phyloP scores from a whole-genome alignment of 176 grass and related monocot genomes.

The Avena eriantha region DNA sequence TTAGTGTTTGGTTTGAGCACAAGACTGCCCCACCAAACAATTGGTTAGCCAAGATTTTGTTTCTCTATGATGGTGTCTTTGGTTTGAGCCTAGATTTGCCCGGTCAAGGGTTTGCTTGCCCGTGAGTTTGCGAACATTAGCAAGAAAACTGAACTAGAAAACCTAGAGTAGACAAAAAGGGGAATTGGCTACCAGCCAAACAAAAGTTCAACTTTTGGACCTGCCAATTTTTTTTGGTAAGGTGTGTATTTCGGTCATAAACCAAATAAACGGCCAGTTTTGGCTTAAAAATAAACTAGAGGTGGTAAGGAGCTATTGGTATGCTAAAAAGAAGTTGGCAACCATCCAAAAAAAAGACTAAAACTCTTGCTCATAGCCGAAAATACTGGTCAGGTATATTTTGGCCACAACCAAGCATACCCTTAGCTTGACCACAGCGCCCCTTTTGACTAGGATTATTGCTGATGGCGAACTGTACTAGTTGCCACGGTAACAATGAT shows the following conservation, averaged over 20 bases:
- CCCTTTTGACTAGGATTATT: neutral
- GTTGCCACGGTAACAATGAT: neutral
- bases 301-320: neutral
- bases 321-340: neutral
- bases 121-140: too few relatives aligned
- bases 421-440: neutral
- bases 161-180: too few relatives aligned
- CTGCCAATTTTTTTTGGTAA: too few relatives aligned
- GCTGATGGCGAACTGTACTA: too few relatives aligned
- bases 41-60: too few relatives aligned
- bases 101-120: neutral
- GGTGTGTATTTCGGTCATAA: too few relatives aligned
- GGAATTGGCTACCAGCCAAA: too few relatives aligned
- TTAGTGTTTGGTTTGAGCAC: neutral
- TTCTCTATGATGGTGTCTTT: neutral
- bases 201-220: too few relatives aligned
- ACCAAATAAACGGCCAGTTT: neutral
- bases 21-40: neutral
- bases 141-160: too few relatives aligned
- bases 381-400: neutral
- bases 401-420: neutral
- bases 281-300: neutral
- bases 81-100: neutral
- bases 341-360: neutral
- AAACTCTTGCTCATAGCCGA: neutral